Conservation (phyloP, 1,139 yeast species). For the Entelexis sorbosivorans region DNA sequence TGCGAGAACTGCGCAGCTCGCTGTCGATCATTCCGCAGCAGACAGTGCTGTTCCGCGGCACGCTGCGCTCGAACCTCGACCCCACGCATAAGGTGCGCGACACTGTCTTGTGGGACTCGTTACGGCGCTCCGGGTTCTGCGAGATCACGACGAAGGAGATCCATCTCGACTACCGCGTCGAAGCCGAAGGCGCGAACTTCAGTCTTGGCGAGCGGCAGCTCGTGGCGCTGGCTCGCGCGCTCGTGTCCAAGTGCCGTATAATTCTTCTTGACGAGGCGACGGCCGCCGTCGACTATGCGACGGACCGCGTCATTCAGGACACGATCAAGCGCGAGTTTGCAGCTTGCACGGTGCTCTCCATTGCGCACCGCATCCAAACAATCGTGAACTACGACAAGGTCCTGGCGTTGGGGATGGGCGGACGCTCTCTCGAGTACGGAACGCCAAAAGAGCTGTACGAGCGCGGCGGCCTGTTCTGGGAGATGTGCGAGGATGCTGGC, state of each 20-base stretch:
- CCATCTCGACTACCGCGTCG: constrained; percentile 53
- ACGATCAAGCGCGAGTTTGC: constrained; percentile 52
- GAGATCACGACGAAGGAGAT: constrained; percentile 38
- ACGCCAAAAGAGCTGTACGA: constrained; percentile 35
- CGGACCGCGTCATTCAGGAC: constrained; percentile 57
- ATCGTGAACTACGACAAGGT: constrained; percentile 55
- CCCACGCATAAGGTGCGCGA: constrained; percentile 48
- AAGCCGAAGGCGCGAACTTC: constrained; percentile 63
- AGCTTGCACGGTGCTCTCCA: constrained; percentile 59
- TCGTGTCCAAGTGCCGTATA: constrained; percentile 54
- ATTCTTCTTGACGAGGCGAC: constrained; percentile 74
- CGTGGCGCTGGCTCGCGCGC: constrained; percentile 63
- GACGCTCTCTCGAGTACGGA: constrained; percentile 45
- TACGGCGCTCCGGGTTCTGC: constrained; percentile 48
- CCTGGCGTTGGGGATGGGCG: constrained; percentile 55
- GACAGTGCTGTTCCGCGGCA: constrained; percentile 58
- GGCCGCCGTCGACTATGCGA: constrained; percentile 67
- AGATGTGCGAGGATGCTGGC: constrained; percentile 44
- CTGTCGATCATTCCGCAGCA: constrained; percentile 67
- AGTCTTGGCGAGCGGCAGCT: constrained; percentile 71
- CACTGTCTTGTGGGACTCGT: constrained; percentile 43
- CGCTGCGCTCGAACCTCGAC: constrained; percentile 54
- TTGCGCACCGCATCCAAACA: constrained; percentile 67
- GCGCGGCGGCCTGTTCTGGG: constrained; percentile 38
- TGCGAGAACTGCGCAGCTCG: constrained; percentile 44